Evolutionary conservation across 1,284 basidiomycete species (phyloP).

Genomic region (Ceratorhiza oryzae-sativae): DNA sequence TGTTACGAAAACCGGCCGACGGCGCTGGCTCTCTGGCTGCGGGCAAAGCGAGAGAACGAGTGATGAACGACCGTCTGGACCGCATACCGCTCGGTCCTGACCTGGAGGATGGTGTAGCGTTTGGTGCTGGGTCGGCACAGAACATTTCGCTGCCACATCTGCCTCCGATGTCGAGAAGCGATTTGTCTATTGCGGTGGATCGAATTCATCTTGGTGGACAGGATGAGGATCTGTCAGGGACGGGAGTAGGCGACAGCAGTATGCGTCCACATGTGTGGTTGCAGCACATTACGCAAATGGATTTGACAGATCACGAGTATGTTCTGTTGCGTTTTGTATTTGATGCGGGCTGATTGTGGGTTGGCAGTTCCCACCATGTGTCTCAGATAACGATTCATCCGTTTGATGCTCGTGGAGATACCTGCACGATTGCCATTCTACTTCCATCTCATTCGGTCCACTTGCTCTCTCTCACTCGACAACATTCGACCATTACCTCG

Average conservation of each 20-base stretch:
- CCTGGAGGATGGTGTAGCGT: conserved; percentile 43
- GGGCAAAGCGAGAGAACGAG: conserved; percentile 26
- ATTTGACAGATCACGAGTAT: conserved; percentile 61
- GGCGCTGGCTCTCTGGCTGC: not conserved
- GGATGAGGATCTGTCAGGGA: conserved; percentile 49
- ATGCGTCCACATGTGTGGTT: conserved; percentile 76
- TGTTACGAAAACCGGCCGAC: conserved; percentile 62
- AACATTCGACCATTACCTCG: conserved; percentile 56
- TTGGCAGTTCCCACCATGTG: conserved; percentile 47
- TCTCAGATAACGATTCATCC: conserved; percentile 22
- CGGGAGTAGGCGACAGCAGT: conserved; percentile 57
- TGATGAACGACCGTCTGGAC: conserved; percentile 37
- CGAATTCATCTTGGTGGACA: conserved; percentile 63
- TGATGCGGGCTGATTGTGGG: conserved; percentile 46
- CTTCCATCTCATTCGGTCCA: conserved; percentile 58
- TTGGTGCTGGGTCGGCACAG: conserved; percentile 15
- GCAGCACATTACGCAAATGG: conserved; percentile 62
- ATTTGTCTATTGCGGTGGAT: conserved; percentile 67
- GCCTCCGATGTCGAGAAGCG: conserved; percentile 55
- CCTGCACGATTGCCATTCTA: conserved; percentile 64
- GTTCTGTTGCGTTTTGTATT: conserved; percentile 50
- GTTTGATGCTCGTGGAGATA: conserved; percentile 61
- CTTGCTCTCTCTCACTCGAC: conserved; percentile 58
- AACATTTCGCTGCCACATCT: conserved; percentile 24
- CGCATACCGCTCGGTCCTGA: conserved; percentile 33